Evolutionary conservation across 768 basidiomycete species (phyloP).

Genomic region (Termitomyces bulborhizus): DNA sequence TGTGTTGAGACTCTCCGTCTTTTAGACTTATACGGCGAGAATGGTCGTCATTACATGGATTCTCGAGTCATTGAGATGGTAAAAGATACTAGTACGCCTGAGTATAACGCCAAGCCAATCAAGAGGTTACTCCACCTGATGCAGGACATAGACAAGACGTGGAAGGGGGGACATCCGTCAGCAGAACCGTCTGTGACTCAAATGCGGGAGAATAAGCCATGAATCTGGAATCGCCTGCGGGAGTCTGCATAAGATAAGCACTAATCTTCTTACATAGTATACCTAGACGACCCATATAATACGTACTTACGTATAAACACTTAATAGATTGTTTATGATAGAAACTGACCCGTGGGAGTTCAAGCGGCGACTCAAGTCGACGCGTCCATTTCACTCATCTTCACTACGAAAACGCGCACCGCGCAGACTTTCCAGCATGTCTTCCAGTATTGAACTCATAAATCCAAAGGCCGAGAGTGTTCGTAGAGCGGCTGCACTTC

Average conservation of each 20-base stretch:
- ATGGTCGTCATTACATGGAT: conserved; percentile 44
- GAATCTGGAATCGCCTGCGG: background rate
- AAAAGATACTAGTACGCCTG: conserved; percentile 35
- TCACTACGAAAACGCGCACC: conserved; percentile 17
- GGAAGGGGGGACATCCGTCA: conserved; percentile 25
- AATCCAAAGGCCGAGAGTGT: conserved; percentile 97
- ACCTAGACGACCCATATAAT: too few species aligned
- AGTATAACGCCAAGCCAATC: conserved; percentile 38
- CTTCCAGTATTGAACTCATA: conserved; percentile 87
- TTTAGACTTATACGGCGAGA: conserved; percentile 49
- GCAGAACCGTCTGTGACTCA: background rate
- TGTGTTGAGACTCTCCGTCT: conserved; percentile 48
- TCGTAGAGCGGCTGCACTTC: conserved; percentile 81
- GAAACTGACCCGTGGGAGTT: background rate
- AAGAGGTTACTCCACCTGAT: conserved; percentile 44
- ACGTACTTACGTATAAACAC: background rate
- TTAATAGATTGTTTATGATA: background rate
- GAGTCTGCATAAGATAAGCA: background rate
- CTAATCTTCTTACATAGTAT: too few species aligned
- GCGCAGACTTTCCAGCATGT: conserved; percentile 33
- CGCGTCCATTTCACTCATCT: conserved; percentile 16
- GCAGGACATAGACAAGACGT: conserved; percentile 39
- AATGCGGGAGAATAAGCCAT: background rate
- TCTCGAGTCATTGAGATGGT: conserved; percentile 43
- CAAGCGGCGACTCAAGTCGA: conserved; percentile 22